Base-by-base conservation (phyloP, 148 eudicot species). In the Arctostaphylos glauca region DNA sequence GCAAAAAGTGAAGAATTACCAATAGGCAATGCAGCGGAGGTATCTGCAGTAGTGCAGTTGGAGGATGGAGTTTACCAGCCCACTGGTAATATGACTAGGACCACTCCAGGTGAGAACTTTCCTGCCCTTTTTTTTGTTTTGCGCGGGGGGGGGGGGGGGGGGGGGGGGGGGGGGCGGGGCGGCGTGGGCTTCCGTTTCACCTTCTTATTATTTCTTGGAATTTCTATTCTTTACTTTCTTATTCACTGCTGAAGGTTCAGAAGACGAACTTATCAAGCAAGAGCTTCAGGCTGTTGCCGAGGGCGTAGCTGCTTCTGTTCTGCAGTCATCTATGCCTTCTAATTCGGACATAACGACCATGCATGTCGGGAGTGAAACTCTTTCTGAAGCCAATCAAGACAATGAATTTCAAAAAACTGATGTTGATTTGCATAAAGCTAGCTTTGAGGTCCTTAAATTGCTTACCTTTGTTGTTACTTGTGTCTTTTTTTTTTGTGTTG, bases 271-370 rank as follows among this genome's bases (percentile, higher is more conserved):
- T 70, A 89, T 90, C 82, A 94, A 90, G 89, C 95, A 91, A 87
- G 98, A 96, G 84, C 97, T 94, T 80, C 97, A 94, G 86, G 97
- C 93, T 47, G 97, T 96, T 60, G 99, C 98, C 18, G 99, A 94
- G 88, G 99, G 95, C 77, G 97, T 96, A 82, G 99, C 99, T 77
- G 95, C 99, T 78, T 96, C 98, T 84, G 95, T 93, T 81, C 91
- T 96, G 60, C 90, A 87, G 79, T 83, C 99, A 67, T 91, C 97
- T 73, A 78, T 80, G 43, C 89, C 88, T 83, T 91, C 96, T 59
- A 84, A 84, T 81, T 82, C 91, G 44, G 92, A 90, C 53, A 85
- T 78, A 76, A 82, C 85, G 16, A 81, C 84, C 25, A 84, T 79
- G 77, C 87, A 85, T 80, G 90, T 83, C 73, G 77, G 62, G 31